phyloP scores from a whole-genome alignment of 2,329 filamentous ascomycete species.

The Drechslerella stenobrocha region DNA sequence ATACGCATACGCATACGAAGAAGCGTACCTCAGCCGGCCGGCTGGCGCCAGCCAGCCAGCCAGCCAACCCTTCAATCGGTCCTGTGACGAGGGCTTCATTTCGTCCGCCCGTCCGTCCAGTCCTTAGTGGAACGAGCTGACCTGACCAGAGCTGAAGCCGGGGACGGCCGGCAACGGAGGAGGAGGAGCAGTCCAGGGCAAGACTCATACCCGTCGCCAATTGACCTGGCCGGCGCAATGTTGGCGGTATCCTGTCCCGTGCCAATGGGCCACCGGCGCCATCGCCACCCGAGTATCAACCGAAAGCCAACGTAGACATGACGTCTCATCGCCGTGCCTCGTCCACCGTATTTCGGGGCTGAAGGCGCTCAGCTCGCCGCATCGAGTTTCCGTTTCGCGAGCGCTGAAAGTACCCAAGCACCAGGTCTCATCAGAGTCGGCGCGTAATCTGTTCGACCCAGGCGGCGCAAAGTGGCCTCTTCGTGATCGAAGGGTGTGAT shows the following conservation, averaged over 20 bases:
- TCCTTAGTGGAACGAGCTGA: too few relatives aligned
- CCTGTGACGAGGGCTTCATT: too few relatives aligned
- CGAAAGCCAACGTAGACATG: not conserved
- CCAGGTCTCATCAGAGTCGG: not conserved
- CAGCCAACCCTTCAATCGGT: too few relatives aligned
- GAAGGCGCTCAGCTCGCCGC: conserved; percentile 1
- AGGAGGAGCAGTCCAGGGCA: not conserved
- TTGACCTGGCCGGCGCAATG: not conserved
- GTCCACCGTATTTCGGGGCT: conserved; percentile 6
- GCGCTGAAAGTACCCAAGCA: not conserved
- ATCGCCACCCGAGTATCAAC: too few relatives aligned
- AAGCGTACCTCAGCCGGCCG: not conserved
- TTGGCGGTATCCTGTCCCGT: too few relatives aligned
- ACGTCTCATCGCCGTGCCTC: not conserved
- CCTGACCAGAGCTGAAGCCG: too few relatives aligned
- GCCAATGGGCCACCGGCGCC: too few relatives aligned
- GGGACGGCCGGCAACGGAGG: not conserved
- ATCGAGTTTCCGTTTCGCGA: conserved; percentile 1
- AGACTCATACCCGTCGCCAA: too few relatives aligned
- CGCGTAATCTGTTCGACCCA: not conserved
- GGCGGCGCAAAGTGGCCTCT: conserved; percentile 1
- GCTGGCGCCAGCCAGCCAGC: too few relatives aligned
- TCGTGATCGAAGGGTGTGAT: not conserved
- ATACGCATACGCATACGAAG: conserved; percentile 17
- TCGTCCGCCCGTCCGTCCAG: too few relatives aligned